phyloP scores from a whole-genome alignment of 768 basidiomycete genomes.

The Agrocybe praecox region DNA sequence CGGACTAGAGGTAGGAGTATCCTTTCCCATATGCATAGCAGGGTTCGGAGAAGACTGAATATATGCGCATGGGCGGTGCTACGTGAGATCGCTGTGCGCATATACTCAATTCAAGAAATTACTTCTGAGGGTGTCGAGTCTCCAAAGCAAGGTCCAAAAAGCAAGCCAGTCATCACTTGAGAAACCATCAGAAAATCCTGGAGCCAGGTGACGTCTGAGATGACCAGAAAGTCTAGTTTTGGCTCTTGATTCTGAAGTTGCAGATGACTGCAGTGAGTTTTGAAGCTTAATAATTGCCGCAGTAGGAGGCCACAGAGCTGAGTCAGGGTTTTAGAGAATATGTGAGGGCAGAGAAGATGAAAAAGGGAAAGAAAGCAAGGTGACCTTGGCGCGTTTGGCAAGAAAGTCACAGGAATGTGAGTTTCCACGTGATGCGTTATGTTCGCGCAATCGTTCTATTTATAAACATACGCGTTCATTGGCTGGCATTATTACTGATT shows the following conservation, averaged over 20 bases:
- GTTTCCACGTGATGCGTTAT: conserved; percentile 17
- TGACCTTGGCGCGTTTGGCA: conserved; percentile 17
- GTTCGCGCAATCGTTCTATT: conserved; percentile 8
- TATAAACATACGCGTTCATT: conserved; percentile 7
- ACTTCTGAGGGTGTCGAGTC: conserved; percentile 19
- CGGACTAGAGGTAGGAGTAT: conserved; percentile 11
- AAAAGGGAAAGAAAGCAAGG: conserved; percentile 11
- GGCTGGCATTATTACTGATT: neutral
- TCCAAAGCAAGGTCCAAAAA: conserved; percentile 17
- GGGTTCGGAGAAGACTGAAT: conserved; percentile 21
- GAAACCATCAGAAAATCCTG: conserved; percentile 12
- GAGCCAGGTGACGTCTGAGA: conserved; percentile 5
- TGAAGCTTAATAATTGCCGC: conserved; percentile 8
- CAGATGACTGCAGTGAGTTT: neutral
- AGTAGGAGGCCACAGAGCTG: neutral
- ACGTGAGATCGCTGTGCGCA: conserved; percentile 11
- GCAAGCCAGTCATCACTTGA: conserved; percentile 12
- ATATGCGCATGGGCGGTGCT: conserved; percentile 22
- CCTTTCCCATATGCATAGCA: conserved; percentile 6
- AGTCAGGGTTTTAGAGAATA: conserved; percentile 8
- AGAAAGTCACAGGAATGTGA: conserved; percentile 20
- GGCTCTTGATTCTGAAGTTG: conserved; percentile 12
- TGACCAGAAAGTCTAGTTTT: conserved; percentile 6
- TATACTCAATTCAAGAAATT: conserved; percentile 16
- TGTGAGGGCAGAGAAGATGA: conserved; percentile 8